A percentile compares a stretch with the other conserved stretches of the same genome.
phyloP scores from a whole-genome alignment of 345 rosid species.

The Ceriops tagal region DNA sequence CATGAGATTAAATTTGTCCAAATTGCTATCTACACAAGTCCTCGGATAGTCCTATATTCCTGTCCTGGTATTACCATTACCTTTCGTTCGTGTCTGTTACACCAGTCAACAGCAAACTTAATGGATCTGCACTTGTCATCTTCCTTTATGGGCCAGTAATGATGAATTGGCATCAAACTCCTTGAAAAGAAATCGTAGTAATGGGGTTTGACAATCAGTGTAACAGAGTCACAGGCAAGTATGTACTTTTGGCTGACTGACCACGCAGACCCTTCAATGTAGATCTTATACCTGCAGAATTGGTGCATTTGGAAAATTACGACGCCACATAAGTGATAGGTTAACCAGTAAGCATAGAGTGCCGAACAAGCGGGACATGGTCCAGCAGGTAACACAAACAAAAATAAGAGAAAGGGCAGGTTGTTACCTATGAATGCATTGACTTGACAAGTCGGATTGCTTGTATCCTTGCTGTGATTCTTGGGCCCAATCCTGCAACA shows the following conservation, averaged over 20 bases:
- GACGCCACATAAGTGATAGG: not conserved
- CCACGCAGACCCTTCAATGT: constrained; percentile 34
- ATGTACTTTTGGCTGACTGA: constrained; percentile 35
- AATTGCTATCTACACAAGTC: no score
- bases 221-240: constrained; percentile 29
- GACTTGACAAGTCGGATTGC: constrained; percentile 66
- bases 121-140: constrained; percentile 29
- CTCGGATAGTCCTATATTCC: no score
- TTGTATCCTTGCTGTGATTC: constrained; percentile 72
- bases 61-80: not conserved
- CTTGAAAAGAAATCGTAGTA: constrained; percentile 33
- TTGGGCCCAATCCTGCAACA: constrained; percentile 62
- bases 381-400: not conserved
- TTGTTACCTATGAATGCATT: constrained; percentile 66
- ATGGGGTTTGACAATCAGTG: constrained; percentile 26
- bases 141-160: constrained; percentile 27
- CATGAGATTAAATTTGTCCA: no score
- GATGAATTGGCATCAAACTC: constrained; percentile 17
- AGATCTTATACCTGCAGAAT: constrained; percentile 27
- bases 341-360: no score
- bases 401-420: not conserved
- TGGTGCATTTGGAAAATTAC: not conserved
- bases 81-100: constrained; percentile 20
- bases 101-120: constrained; percentile 35
- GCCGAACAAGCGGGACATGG: no score